A percentile compares a stretch with the other conserved stretches of the same genome.
Evolutionary conservation across 2,329 filamentous ascomycete genomes (phyloP).

Genomic region (Paraconiothyrium sp.): DNA sequence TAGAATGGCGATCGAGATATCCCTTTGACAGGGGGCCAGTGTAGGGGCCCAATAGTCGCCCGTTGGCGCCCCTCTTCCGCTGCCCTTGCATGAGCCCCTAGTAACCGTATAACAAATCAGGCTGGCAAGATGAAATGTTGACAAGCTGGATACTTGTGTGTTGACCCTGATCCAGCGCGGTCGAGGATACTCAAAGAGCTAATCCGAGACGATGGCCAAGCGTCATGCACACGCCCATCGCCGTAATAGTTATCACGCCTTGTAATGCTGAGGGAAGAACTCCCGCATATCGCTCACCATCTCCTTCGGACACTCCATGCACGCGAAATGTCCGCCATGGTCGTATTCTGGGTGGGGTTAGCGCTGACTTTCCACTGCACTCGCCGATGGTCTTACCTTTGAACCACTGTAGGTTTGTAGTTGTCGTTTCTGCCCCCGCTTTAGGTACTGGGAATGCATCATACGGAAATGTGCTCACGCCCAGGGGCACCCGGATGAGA

Average conservation of each 20-base stretch:
- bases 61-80: not conserved
- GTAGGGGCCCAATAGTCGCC: slow-evolving; percentile 11
- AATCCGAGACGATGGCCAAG: too few species aligned
- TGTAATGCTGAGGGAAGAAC: slow-evolving; percentile 21
- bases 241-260: not conserved
- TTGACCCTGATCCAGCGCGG: too few species aligned
- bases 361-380: slow-evolving; percentile 1
- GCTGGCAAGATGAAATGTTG: too few species aligned
- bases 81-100: slow-evolving; percentile 5
- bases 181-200: too few species aligned
- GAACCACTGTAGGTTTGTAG: slow-evolving; percentile 51
- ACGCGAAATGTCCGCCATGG: slow-evolving; percentile 36
- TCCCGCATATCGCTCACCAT: slow-evolving; percentile 36
- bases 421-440: slow-evolving; percentile 46
- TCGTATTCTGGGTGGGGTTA: slow-evolving; percentile 29
- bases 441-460: slow-evolving; percentile 50
- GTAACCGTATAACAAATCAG: too few species aligned
- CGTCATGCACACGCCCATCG: too few species aligned
- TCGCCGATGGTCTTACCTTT: slow-evolving; percentile 24
- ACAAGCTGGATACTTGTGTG: too few species aligned
- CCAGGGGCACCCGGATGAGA: slow-evolving; percentile 49
- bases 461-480: slow-evolving; percentile 50
- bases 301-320: slow-evolving; percentile 37
- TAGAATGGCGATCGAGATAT: not conserved
- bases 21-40: slow-evolving; percentile 3